Conservation (phyloP, 352 stramenopile species). For the Pythium rhizo-oryzae region DNA sequence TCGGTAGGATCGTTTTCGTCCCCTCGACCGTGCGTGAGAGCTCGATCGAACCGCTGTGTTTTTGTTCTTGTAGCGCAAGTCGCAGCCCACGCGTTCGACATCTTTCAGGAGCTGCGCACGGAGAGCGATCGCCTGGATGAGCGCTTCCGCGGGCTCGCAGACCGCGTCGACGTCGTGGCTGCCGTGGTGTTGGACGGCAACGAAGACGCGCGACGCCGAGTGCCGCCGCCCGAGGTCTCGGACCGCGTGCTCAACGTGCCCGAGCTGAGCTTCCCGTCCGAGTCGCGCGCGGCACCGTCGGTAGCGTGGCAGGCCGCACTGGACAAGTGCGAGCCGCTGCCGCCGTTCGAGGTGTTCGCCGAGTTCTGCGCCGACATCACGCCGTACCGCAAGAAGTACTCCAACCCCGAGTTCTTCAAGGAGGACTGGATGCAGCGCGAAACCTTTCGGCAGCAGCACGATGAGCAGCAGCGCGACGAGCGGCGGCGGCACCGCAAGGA, state of each 20-base stretch:
- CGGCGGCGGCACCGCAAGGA: slow-evolving; percentile 21
- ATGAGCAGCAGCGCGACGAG: slow-evolving; percentile 26
- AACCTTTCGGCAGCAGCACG: slow-evolving; percentile 28
- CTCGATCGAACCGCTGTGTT: not conserved
- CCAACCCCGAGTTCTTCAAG: slow-evolving; percentile 57
- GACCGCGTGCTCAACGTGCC: slow-evolving; percentile 31
- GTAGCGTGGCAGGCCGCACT: slow-evolving; percentile 29
- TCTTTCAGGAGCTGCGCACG: slow-evolving; percentile 48
- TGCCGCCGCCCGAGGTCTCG: slow-evolving; percentile 30
- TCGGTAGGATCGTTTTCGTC: slow-evolving; percentile 36
- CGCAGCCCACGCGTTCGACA: slow-evolving; percentile 49
- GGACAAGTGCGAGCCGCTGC: slow-evolving; percentile 43
- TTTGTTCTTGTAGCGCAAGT: slow-evolving; percentile 36
- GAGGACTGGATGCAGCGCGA: slow-evolving; percentile 64
- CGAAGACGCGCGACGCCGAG: slow-evolving; percentile 8
- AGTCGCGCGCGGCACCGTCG: not conserved
- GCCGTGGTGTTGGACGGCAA: slow-evolving; percentile 30
- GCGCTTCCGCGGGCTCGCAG: slow-evolving; percentile 34
- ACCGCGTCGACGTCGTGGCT: slow-evolving; percentile 37
- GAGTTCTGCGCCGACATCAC: slow-evolving; percentile 37
- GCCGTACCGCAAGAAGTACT: slow-evolving; percentile 55
- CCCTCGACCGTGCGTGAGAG: no score
- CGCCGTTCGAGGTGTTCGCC: slow-evolving; percentile 39
- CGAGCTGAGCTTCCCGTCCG: slow-evolving; percentile 15
- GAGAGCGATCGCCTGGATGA: slow-evolving; percentile 28